These are phyloP conservation scores for Heterobasidion annosum DNA, from an alignment of 1,284 basidiomycete species.

Conservation along the genomic window DNA sequence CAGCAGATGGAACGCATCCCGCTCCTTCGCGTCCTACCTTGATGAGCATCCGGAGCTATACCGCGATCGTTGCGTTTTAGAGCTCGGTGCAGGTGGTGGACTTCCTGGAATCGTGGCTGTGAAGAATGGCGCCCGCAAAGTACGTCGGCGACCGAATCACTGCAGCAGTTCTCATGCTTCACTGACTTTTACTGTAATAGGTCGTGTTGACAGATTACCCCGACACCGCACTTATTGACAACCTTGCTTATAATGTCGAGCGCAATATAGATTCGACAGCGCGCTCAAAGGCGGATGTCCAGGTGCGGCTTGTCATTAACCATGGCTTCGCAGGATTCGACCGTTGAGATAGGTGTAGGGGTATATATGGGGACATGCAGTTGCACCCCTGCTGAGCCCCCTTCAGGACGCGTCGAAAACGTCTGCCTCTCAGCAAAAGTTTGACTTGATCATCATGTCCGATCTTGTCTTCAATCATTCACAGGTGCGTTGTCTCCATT, in stretches of 20 bases:
- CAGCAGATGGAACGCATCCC: constrained; percentile 81
- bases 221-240: constrained; percentile 71
- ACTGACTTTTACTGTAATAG: constrained; percentile 29
- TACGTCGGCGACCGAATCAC: constrained; percentile 17
- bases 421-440: constrained; percentile 12
- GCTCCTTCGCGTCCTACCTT: constrained; percentile 67
- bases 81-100: constrained; percentile 90
- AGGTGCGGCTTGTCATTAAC: constrained; percentile 28
- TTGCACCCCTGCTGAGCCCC: constrained; percentile 40
- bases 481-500: constrained; percentile 34
- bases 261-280: constrained; percentile 37
- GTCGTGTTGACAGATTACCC: constrained; percentile 92
- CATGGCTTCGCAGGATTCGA: neutral
- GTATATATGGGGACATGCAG: constrained; percentile 83
- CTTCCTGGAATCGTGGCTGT: constrained; percentile 74
- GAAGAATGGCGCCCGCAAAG: constrained; percentile 58
- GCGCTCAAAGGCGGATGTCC: constrained; percentile 29
- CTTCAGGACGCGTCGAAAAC: constrained; percentile 16
- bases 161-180: neutral
- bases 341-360: constrained; percentile 37
- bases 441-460: constrained; percentile 87
- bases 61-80: constrained; percentile 49
- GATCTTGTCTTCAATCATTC: constrained; percentile 91
- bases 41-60: constrained; percentile 46
- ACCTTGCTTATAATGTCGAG: constrained; percentile 65